Evolutionary conservation across 164 flowering plant species (phyloP).

Genomic region (Platanus orientalis): DNA sequence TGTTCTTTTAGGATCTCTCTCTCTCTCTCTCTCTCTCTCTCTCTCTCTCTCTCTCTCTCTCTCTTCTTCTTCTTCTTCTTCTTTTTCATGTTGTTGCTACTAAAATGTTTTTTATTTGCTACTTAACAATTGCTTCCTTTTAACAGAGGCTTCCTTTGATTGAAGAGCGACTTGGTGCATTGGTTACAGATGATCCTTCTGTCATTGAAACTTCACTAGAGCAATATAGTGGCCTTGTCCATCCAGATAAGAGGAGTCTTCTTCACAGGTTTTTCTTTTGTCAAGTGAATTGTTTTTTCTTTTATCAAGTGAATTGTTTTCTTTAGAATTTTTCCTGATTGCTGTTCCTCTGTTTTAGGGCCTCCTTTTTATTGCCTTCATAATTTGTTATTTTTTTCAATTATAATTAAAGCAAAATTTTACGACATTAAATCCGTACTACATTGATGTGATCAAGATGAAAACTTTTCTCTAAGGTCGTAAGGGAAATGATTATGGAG

Average conservation of each 20-base stretch:
- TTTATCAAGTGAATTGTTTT: not conserved
- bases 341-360: too few species aligned
- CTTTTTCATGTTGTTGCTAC: not conserved
- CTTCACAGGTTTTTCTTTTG: constrained; percentile 45
- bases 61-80: not conserved
- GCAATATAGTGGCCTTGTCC: constrained; percentile 72
- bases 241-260: constrained; percentile 61
- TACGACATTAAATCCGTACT: too few species aligned
- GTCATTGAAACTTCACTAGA: constrained; percentile 64
- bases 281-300: not conserved
- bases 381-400: not conserved
- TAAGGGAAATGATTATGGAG: not conserved
- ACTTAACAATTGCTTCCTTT: constrained; percentile 4
- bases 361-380: not conserved
- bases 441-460: not conserved
- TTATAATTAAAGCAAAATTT: not conserved
- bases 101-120: not conserved
- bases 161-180: constrained; percentile 72
- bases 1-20: constrained; percentile 20
- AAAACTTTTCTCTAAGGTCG: not conserved
- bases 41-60: constrained; percentile 1
- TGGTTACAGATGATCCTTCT: constrained; percentile 76
- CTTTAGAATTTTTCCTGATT: too few species aligned
- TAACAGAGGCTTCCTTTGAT: constrained; percentile 64
- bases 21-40: not conserved